Percentiles rank a stretch among this genome's conserved stretches.
Conservation (phyloP, 768 basidiomycete genomes). For the Terana coerulea region DNA sequence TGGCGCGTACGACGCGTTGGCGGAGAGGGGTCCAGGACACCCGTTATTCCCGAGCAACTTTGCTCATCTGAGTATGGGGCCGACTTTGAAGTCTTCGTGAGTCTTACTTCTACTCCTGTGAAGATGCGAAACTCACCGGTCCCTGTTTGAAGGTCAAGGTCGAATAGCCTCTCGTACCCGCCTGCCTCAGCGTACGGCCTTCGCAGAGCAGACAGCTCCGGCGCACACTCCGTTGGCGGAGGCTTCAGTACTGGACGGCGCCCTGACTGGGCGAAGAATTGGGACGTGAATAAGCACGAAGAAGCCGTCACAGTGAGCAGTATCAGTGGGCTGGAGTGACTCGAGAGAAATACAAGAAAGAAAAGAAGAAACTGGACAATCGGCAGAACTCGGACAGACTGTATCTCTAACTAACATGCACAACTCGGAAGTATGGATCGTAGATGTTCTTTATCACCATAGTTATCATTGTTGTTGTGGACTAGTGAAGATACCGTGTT, state of each 20-base stretch:
- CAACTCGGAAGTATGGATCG: no score
- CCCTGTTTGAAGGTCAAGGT: constrained; percentile 26
- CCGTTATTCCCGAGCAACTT: constrained; percentile 85
- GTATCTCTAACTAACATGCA: no score
- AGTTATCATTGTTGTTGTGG: no score
- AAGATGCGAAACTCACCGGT: background rate
- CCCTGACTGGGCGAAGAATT: constrained; percentile 36
- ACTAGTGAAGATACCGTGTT: no score
- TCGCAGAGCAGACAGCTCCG: constrained; percentile 18
- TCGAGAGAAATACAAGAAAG: no score
- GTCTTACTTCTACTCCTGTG: constrained; percentile 16
- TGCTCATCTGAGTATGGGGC: constrained; percentile 58
- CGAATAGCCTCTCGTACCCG: constrained; percentile 22
- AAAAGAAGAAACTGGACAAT: no score
- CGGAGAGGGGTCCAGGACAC: constrained; percentile 65
- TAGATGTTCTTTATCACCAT: no score
- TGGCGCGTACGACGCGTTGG: constrained; percentile 44
- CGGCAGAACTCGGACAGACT: no score
- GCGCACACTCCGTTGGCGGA: no score
- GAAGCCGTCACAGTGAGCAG: constrained; percentile 41
- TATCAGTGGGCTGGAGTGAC: no score
- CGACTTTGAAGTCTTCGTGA: constrained; percentile 58
- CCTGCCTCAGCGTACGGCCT: constrained; percentile 13
- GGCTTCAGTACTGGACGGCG: constrained; percentile 13
- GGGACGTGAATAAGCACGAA: constrained; percentile 39